Evolutionary conservation across 768 basidiomycete species (phyloP).

Genomic region (Russula dissimulans): DNA sequence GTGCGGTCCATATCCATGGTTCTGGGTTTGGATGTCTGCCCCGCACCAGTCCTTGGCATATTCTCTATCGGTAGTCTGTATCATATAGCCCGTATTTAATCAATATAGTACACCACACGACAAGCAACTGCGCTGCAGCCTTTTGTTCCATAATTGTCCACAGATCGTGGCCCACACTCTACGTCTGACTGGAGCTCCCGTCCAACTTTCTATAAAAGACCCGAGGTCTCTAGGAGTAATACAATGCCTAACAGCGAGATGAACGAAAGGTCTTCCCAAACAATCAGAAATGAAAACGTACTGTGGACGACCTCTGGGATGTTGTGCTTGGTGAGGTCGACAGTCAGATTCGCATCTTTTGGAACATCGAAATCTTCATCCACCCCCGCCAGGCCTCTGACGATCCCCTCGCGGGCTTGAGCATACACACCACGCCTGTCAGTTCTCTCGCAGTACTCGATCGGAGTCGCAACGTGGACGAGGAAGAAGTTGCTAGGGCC

Average conservation of each 20-base stretch:
- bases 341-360: conserved; percentile 67
- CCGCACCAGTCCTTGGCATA: too few species aligned
- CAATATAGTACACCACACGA: too few species aligned
- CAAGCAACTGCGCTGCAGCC: too few species aligned
- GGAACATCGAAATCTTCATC: conserved; percentile 82
- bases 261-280: neutral
- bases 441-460: conserved; percentile 80
- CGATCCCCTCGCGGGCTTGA: conserved; percentile 71
- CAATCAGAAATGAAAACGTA: conserved; percentile 23
- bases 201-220: conserved; percentile 27
- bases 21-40: too few species aligned
- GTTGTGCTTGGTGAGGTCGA: conserved; percentile 71
- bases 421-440: conserved; percentile 83
- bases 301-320: conserved; percentile 92
- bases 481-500: conserved; percentile 92
- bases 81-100: too few species aligned
- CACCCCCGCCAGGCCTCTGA: conserved; percentile 83
- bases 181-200: neutral
- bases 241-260: conserved; percentile 39
- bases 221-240: conserved; percentile 41
- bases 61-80: too few species aligned
- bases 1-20: too few species aligned
- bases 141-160: neutral
- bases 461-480: conserved; percentile 87
- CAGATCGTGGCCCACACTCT: neutral